phyloP scores from a whole-genome alignment of 257 asterid genomes.

The Penstemon barbatus region DNA sequence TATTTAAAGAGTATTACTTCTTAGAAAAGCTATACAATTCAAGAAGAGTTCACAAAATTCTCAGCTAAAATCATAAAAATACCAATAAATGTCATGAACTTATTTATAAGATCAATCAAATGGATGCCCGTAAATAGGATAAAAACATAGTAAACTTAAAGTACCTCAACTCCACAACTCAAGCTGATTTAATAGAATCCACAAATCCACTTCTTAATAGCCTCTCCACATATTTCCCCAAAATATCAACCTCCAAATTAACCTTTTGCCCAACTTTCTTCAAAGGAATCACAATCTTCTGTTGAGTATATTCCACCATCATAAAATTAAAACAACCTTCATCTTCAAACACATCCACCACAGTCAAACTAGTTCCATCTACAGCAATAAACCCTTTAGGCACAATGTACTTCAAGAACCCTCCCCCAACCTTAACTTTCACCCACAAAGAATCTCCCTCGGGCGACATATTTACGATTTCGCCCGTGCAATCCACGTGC shows the following conservation, averaged over 20 bases:
- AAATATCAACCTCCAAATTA: slow-evolving; percentile 84
- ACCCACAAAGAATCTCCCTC: slow-evolving; percentile 92
- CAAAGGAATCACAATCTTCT: slow-evolving; percentile 66
- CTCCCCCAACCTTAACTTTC: slow-evolving; percentile 56
- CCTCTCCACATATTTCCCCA: slow-evolving; percentile 93
- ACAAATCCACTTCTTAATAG: slow-evolving; percentile 62
- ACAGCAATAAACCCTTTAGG: slow-evolving; percentile 83
- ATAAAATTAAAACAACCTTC: slow-evolving; percentile 68
- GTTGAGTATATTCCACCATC: slow-evolving; percentile 80
- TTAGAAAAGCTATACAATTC: no score
- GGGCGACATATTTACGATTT: slow-evolving; percentile 47
- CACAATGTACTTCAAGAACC: slow-evolving; percentile 71
- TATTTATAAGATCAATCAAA: background rate
- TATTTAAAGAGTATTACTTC: no score
- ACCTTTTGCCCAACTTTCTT: slow-evolving; percentile 85
- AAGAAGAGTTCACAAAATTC: no score
- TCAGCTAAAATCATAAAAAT: background rate
- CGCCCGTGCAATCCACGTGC: slow-evolving; percentile 84
- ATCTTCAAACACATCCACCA: slow-evolving; percentile 76
- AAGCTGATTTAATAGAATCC: slow-evolving; percentile 44
- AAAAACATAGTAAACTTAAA: background rate
- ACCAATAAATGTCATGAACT: slow-evolving; percentile 5
- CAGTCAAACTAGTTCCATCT: slow-evolving; percentile 91
- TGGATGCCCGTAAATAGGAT: background rate
- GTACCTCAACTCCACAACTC: slow-evolving; percentile 24